Base-by-base conservation (phyloP, 2,329 filamentous ascomycete species). In the Claviceps monticola region DNA sequence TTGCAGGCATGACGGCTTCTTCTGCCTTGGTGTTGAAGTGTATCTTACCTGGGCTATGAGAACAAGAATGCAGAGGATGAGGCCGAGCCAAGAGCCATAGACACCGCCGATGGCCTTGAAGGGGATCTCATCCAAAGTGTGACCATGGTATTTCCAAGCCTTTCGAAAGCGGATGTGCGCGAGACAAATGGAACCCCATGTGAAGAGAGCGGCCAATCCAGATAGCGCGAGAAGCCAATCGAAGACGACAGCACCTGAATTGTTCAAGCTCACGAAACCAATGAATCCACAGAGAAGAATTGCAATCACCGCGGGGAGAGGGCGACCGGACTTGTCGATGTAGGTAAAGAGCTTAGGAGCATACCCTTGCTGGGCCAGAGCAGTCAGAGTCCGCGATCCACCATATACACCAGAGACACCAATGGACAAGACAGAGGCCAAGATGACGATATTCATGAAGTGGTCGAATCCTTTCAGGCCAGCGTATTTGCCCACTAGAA, bases 91-190 rank as follows among this genome's bases (percentile, higher is more conserved):
- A 2, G 80, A 84, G 48, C 84, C 84, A 17, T 68, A 71, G 13
- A 84, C 70, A 57, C 83, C 84, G 50, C 75, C 73, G 51, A 74
- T 69, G 13, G 80, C 78, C 48, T 67, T 65, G 70, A 82, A 87
- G 1, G 82, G 78, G n/a, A 87, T 74, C 65, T 86, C 82, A 49
- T 83, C 79, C 7, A 84, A 63, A 11, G 71, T 74, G 64, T 78
- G 80, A 41, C 80, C 80, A 54, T 83, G 74, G 36, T 68, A 64
- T 48, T 63, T 66, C 80, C 80, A 83, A 2, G 78, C 80, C 19
- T 62, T 60, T 46, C 80, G 78, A 73, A 83, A 84, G 48, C 80
- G 79, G 61, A 84, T 81, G 61, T 84, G 80, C 3, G 77, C 74
- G 16, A 80, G 61, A 62, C 78, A 82, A 58, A 84, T 79, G 50